Base-by-base conservation (phyloP, 2,329 filamentous ascomycete species). In the Paracorniculantispora psalliotae region DNA sequence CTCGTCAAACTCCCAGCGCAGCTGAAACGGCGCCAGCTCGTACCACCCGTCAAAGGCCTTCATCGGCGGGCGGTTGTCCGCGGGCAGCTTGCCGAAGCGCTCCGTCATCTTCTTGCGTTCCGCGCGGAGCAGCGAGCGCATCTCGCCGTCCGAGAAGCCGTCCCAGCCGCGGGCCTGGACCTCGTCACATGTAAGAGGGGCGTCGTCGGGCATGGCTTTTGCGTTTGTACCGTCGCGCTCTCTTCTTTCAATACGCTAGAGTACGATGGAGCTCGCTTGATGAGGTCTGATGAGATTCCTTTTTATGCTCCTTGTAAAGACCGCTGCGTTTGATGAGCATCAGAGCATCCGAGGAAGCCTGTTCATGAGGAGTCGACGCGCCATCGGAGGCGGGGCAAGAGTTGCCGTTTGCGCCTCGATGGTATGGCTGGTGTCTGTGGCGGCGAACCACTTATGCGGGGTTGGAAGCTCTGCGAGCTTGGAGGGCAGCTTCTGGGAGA, bases 11-110 rank as follows among this genome's bases (percentile, higher is more conserved):
- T 96, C 81, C 7, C 70, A 67, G 3, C 82, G 82, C 53, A 97
- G 83, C n/a, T 74, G 72, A 2, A 72, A 69, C 6, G 81, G 75
- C 61, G 85, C 79, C 51, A 80, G 80, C 7, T 86, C 80, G 71
- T 99, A 99, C 94, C 94, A 99, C 19, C 86, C 88, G 41, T 90
- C 90, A 52, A 54, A 53, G 23, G 93, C 92, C 72, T 97, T 94
- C 59, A 81, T 85, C 21, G 91, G 87, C 47, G 76, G 73, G 57
- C 81, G 74, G 3, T 26, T 47, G 30, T 54, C 41, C 4, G 46
- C 39, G 6, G 49, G 57, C 1, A 59, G 48, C 28, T 30, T 39
- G 4, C 9, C n/a, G 7, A 59, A 47, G 9, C 10, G 17, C 9
- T 41, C 30, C 17, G 49, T 46, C 57, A 59, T 52, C 57, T 53